Base-by-base conservation (phyloP, 352 stramenopile species). In the Pseudoperonospora humuli region DNA sequence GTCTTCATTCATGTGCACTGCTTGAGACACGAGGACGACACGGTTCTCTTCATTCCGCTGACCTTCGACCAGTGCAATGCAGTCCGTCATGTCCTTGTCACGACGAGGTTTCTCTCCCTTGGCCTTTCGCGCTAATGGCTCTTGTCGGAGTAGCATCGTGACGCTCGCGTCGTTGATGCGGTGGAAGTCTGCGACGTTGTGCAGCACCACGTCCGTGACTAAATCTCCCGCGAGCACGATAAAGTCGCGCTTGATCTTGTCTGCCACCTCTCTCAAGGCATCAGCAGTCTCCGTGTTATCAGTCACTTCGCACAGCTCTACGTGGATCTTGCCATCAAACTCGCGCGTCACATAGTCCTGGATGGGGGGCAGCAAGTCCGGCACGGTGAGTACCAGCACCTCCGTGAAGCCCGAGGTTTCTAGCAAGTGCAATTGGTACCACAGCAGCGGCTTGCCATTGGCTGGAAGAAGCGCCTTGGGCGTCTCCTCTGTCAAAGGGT, bases 81-180 rank as follows among this genome's bases (percentile, higher is more conserved):
- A 91, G 53, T 91, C 78, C 28, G 73, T 84, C 67, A 88, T 81
- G 48, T 91, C 78, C 24, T 87, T 86, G 14, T 89, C 79, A 7
- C 76, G 66, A 18, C 76, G 67, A 7, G 74, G 70, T 56, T 86
- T 89, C 33, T 85, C 70, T n/a, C 64, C 70, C 25, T 81, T 82
- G 10, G 25, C 58, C 44, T 75, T 72, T n/a, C 49, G 41, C 1
- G 36, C 24, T 1, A 46, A 32, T 1, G 50, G 24, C 39, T 87
- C 69, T 23, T 69, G 74, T 35, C 84, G 79, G 23, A 87, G 63
- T 39, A 91, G 41, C 75, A 89, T 91, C n/a, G 79, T 91, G 24
- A 89, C 68, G 39, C 61, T 89, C 13, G 79, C 76, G 62, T 91
- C 75, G 47, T 89, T 70, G 50, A 89, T 84, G 35, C 79, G 75